Base-by-base conservation (phyloP, 2,329 filamentous ascomycete genomes). In the Pseudocercospora crystallina region DNA sequence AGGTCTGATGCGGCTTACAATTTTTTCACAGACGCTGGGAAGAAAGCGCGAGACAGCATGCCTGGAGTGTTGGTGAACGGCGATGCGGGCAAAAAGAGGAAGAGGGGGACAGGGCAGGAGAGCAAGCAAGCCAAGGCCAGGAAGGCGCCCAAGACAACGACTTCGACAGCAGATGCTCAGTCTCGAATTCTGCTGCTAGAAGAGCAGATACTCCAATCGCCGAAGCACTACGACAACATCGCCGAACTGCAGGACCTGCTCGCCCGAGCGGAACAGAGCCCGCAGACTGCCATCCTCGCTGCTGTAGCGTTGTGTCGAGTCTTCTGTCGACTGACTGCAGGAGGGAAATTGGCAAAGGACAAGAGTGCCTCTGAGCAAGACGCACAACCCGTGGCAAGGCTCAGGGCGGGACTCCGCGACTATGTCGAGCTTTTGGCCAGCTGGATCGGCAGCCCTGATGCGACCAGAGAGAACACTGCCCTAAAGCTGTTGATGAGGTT, bases 221-320 rank as follows among this genome's bases (percentile, higher is more conserved):
- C 84, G 65, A 89, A 90, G 70, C 82, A 96, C 72, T 95, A 95
- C 78, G 95, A 96, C 76, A 90, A 95, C 66, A 92, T 97, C 64
- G 80, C 83, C 7, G 81, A 80, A 9, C 73, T 97, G 33, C 76
- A 95, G 39, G 74, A 73, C 32, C 73, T 74, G 26, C 70, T 78
- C 2, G 68, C 75, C 14, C 75, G 80, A 13, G 69, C 75, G 2
- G 80, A 85, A 37, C 76, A 81, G 3, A 77, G 81, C 9, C 75
- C 89, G 40, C 60, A 65, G 41, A 53, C 60, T 14, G 58, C 59
- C 2, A 60, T 56, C 2, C 73, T 88, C 31, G 87, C 90, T 0
- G 82, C 86, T 0, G 85, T 96, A 14, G 86, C 91, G 2, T 77
- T 96, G 41, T 96, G 90, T 70, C 82, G 91, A 61, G 83, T 95